Evolutionary conservation across 257 asterid genomes (phyloP), one percentile per base, ranked within the genome.

Genomic region (Anisodus tanguticus): DNA sequence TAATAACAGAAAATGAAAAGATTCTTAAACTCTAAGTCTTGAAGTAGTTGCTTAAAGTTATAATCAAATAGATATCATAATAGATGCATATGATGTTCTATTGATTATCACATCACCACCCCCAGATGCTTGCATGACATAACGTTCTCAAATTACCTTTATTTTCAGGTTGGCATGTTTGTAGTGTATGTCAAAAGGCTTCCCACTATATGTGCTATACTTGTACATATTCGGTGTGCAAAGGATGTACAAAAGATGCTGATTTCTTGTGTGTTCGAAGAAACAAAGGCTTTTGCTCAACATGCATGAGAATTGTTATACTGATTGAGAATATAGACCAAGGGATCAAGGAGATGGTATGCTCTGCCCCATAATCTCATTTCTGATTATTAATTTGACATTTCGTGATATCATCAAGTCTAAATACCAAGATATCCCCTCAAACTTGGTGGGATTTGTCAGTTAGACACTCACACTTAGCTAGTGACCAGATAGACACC

Each of bases 151-250:
- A 67, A 71, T 64, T 79, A 84, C 74, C 82, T 62, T 86, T 83
- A 74, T 81, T 91, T 91, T 87, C 98, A 97, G 99, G 99, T 85
- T 97, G 99, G 99, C 99, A 97, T 90, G 95, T 97, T 86, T 97
- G 99, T 85, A 97, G 95, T 86, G 94, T 86, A 83, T 97, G 99
- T 81, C 90, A 86, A 84, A 97, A 93, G 91, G 74, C 93, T 72
- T 88, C 99, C 49, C 92, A 93, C 78, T 93, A 89, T 83, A 87
- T 88, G 92, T 97, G 99, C 94, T 97, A 93, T 88, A 95, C 98
- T 39, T 97, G 99, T 86, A 91, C 99, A 26, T 97, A 93, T 88
- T 93, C 99, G 9, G 86, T 97, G 91, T 97, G 99, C 94, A 97
- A 93, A 91, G 89, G 92, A 58, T 97, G 99, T 85, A 89, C 90